Percentiles rank a stretch among this genome's conserved stretches.
These are phyloP conservation scores for Russula sp. DNA, from an alignment of 768 basidiomycete genomes.

Conservation along the genomic window DNA sequence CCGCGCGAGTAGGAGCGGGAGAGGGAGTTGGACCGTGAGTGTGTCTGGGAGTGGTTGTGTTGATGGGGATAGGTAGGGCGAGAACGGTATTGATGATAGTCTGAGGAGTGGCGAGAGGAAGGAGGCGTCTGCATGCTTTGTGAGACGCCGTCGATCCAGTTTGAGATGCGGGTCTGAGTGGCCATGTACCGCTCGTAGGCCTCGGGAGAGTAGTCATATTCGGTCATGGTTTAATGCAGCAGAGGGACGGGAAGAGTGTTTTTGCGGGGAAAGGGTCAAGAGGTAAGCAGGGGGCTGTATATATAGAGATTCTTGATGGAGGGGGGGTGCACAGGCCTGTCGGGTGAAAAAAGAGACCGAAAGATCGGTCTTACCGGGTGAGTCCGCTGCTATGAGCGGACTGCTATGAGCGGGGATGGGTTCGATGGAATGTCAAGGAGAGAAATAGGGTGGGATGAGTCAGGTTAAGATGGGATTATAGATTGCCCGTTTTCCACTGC, in stretches of 20 bases:
- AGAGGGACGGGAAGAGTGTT: background rate
- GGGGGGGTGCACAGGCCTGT: background rate
- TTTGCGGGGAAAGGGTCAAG: background rate
- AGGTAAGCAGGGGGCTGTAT: background rate
- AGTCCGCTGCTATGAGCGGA: background rate
- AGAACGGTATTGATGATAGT: constrained; percentile 4
- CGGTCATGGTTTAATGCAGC: constrained; percentile 39
- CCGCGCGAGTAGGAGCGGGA: constrained; percentile 6
- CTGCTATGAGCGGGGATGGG: background rate
- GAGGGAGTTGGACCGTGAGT: constrained; percentile 13
- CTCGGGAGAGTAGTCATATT: constrained; percentile 57
- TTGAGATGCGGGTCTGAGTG: constrained; percentile 43
- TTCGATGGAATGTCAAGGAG: background rate
- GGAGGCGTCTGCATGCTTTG: constrained; percentile 31
- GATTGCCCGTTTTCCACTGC: background rate
- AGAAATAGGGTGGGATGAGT: background rate
- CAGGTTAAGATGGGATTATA: background rate
- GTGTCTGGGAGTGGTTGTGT: constrained; percentile 1
- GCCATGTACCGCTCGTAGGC: constrained; percentile 42
- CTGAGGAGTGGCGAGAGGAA: background rate
- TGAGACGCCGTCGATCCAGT: constrained; percentile 39
- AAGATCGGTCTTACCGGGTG: background rate
- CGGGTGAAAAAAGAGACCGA: background rate
- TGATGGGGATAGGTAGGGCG: constrained; percentile 6
- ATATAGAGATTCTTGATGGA: constrained; percentile 1